Percentiles rank a stretch among this genome's conserved stretches.
These are phyloP conservation scores for Collybia sp. DNA, from an alignment of 768 basidiomycete species.

Conservation along the genomic window DNA sequence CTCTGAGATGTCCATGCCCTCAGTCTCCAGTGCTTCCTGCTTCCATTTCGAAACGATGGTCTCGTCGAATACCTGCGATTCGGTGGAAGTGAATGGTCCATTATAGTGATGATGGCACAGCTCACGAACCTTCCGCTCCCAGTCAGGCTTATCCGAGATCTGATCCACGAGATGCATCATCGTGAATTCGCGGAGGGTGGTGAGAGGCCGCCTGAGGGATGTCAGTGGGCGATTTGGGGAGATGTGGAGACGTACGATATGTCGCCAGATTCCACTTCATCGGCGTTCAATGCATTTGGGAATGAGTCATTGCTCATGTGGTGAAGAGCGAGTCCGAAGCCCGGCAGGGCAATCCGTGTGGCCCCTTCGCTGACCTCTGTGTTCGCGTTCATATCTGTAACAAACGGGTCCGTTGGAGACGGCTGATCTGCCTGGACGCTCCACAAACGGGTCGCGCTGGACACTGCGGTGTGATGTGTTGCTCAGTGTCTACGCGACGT, in stretches of 20 bases:
- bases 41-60: constrained; percentile 13
- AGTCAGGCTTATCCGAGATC: constrained; percentile 27
- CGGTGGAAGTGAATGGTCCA: too few species aligned
- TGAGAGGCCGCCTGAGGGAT: constrained; percentile 1
- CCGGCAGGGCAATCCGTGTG: constrained; percentile 1
- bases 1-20: constrained; percentile 2
- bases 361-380: background rate
- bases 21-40: constrained; percentile 4
- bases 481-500: too few species aligned
- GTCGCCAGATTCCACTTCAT: background rate
- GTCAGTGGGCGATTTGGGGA: background rate
- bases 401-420: too few species aligned
- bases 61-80: constrained; percentile 11
- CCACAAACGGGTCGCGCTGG: too few species aligned
- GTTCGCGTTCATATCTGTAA: too few species aligned
- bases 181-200: constrained; percentile 20
- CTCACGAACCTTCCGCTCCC: constrained; percentile 22
- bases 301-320: background rate
- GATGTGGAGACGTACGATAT: background rate
- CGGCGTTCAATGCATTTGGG: background rate
- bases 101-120: too few species aligned
- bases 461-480: too few species aligned
- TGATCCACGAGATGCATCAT: constrained; percentile 32
- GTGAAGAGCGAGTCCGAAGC: constrained; percentile 2
- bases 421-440: too few species aligned